phyloP scores from a whole-genome alignment of 805 yeast genomes.

The Peterozyma toletana region DNA sequence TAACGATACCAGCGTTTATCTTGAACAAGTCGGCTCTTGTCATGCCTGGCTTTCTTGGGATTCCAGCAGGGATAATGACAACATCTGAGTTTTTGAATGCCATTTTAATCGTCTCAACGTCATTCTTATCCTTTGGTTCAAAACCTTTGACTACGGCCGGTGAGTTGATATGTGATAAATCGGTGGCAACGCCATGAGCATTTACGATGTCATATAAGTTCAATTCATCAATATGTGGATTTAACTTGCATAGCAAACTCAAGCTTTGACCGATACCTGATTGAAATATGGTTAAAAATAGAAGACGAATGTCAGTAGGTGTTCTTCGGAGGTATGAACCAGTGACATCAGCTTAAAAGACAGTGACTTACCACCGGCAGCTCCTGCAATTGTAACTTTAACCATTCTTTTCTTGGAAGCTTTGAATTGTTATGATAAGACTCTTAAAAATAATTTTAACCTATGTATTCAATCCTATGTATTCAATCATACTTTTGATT shows the following conservation, averaged over 20 bases:
- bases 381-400: slow-evolving; percentile 9
- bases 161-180: slow-evolving; percentile 38
- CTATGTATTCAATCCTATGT: too few species aligned
- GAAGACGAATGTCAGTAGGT: not conserved
- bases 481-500: too few species aligned
- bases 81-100: slow-evolving; percentile 35
- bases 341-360: too few species aligned
- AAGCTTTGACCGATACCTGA: slow-evolving; percentile 51
- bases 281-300: not conserved
- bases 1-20: slow-evolving; percentile 82
- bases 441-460: too few species aligned
- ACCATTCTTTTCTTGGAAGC: slow-evolving; percentile 6
- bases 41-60: slow-evolving; percentile 94
- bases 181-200: slow-evolving; percentile 50
- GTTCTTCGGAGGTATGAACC: too few species aligned
- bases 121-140: slow-evolving; percentile 17
- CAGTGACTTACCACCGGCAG: slow-evolving; percentile 8
- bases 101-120: slow-evolving; percentile 31
- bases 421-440: too few species aligned
- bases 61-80: slow-evolving; percentile 70
- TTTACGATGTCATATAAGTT: slow-evolving; percentile 48
- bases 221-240: slow-evolving; percentile 35
- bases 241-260: slow-evolving; percentile 41
- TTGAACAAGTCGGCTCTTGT: slow-evolving; percentile 84
- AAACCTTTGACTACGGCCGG: slow-evolving; percentile 18